Evolutionary conservation across 345 rosid genomes (phyloP), one percentile per base, ranked within the genome.

Genomic region (Linum tenue): DNA sequence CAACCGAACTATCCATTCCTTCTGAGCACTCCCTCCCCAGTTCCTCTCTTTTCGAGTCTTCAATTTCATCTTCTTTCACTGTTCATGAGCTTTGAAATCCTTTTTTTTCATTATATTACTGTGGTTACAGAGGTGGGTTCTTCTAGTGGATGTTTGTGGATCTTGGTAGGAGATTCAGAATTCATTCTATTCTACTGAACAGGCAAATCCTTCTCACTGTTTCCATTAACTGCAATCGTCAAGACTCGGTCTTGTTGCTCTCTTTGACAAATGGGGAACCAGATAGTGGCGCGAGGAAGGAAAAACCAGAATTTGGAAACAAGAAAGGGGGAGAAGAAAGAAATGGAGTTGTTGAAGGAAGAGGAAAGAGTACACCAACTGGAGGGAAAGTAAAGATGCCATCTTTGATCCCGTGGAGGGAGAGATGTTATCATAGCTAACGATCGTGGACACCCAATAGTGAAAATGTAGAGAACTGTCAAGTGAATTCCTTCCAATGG

Each of bases 361-460:
- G 80, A 78, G 31, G 91, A n/a, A 82, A 74, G 86, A 80, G 82
- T 88, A 80, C n/a, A n/a, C n/a, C 85, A 80, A 48, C 67, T 79
- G 75, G 82, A 86, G 82, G 67, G 90, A n/a, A 85, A 60, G 91
- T 88, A 60, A 67, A 55, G 48, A 67, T 88, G 60, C 98, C 90
- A 17, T 73, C 80, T n/a, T 63, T 84, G 72, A 77, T 78, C 9
- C 91, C 94, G 96, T 61, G 77, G 91, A 69, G 91, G 91, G 71
- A 72, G 91, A 77, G 81, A 77, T 62, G 78, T 86, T 14, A 1
- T 86, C 12, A 61, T 84, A 10, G 91, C 88, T 12, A 43, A 84
- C n/a, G 88, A 84, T 69, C 88, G 80, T 63, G 91, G 88, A 3
- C 88, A 3, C 88, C 86, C 62, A 84, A 86, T 5, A 83, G 88